Conservation (phyloP, 1,284 basidiomycete genomes). For the Cerioporus squamosus region DNA sequence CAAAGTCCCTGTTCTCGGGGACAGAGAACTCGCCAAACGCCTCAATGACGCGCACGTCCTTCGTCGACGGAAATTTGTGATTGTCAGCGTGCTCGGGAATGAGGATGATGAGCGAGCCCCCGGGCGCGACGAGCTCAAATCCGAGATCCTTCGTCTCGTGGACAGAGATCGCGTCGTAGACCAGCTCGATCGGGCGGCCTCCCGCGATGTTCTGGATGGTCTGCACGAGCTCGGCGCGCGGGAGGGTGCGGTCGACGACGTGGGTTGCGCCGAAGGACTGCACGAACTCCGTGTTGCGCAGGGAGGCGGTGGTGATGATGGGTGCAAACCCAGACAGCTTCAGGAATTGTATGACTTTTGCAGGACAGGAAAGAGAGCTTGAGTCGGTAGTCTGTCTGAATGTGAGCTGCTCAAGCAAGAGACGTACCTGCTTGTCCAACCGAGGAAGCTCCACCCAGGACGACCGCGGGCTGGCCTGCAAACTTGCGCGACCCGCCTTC, state of each 20-base stretch:
- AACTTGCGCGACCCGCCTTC: constrained; percentile 34
- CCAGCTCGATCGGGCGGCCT: constrained; percentile 16
- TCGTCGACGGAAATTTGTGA: constrained; percentile 6
- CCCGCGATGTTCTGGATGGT: constrained; percentile 23
- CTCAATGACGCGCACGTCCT: constrained; percentile 7
- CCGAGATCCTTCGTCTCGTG: constrained; percentile 18
- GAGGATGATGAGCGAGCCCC: constrained; percentile 26
- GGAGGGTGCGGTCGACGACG: constrained; percentile 34
- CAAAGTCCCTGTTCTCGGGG: neutral
- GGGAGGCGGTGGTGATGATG: constrained; percentile 40
- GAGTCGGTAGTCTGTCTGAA: neutral
- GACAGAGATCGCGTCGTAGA: constrained; percentile 30
- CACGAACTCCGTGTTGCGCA: constrained; percentile 35
- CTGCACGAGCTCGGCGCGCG: constrained; percentile 18
- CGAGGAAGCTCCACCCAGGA: constrained; percentile 38
- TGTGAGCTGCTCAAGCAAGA: constrained; percentile 24
- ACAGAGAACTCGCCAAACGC: constrained; percentile 39
- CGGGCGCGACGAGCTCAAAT: constrained; percentile 30
- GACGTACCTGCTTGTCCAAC: constrained; percentile 44
- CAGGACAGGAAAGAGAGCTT: neutral
- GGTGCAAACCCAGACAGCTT: constrained; percentile 40
- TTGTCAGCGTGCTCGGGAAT: neutral
- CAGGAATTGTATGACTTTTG: constrained; percentile 36
- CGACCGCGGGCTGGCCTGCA: constrained; percentile 32
- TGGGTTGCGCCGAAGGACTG: constrained; percentile 42